phyloP scores from a whole-genome alignment of 805 yeast species.

The Yamadazyma endophytica region DNA sequence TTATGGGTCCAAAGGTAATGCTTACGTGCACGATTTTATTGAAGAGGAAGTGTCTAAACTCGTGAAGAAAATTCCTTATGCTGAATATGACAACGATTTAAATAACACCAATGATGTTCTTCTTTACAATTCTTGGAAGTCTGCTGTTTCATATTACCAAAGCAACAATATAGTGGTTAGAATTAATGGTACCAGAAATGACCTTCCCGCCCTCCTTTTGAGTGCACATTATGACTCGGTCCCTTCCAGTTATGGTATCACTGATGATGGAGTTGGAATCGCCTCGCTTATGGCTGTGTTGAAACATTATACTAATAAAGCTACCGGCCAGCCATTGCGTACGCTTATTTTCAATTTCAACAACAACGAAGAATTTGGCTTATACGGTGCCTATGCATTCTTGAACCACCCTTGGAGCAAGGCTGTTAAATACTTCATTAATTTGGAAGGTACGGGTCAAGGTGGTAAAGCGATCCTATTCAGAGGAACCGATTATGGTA shows the following conservation, averaged over 20 bases:
- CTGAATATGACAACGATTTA: slow-evolving; percentile 38
- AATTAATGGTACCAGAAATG: slow-evolving; percentile 57
- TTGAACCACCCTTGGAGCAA: slow-evolving; percentile 69
- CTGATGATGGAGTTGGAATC: slow-evolving; percentile 90
- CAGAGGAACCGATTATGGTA: slow-evolving; percentile 76
- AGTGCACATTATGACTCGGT: slow-evolving; percentile 91
- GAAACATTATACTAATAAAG: slow-evolving; percentile 32
- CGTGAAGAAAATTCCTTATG: slow-evolving; percentile 20
- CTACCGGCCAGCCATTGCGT: slow-evolving; percentile 53
- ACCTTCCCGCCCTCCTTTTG: slow-evolving; percentile 62
- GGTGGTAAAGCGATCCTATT: slow-evolving; percentile 83
- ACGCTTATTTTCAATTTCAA: slow-evolving; percentile 82
- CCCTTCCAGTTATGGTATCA: slow-evolving; percentile 81
- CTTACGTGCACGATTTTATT: slow-evolving; percentile 68
- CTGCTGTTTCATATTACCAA: slow-evolving; percentile 69
- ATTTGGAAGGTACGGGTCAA: slow-evolving; percentile 90
- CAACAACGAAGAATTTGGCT: slow-evolving; percentile 85
- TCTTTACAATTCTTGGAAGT: slow-evolving; percentile 46
- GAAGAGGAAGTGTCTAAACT: slow-evolving; percentile 36
- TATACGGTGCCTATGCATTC: slow-evolving; percentile 76
- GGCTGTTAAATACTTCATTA: slow-evolving; percentile 61
- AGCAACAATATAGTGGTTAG: slow-evolving; percentile 77
- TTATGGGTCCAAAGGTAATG: slow-evolving; percentile 73
- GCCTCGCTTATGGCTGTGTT: slow-evolving; percentile 75
- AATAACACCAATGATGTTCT: slow-evolving; percentile 44